A percentile compares a stretch with the other conserved stretches of the same genome.
These are phyloP conservation scores for Hemileccinum rubropunctum DNA, from an alignment of 768 basidiomycete species.

Conservation along the genomic window DNA sequence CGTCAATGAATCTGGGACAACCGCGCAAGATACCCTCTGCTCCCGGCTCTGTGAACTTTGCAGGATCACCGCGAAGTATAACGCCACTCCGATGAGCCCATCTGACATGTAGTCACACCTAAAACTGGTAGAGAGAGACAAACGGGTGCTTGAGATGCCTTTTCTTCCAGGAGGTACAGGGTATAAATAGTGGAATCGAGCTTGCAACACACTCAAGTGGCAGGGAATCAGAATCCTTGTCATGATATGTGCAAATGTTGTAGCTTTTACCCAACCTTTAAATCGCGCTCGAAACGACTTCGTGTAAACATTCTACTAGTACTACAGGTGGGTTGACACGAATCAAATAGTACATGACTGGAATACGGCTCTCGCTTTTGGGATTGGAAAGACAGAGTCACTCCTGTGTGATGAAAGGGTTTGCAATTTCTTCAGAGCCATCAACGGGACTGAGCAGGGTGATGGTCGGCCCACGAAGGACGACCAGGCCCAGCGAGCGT, in stretches of 20 bases:
- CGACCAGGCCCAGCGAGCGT: conserved; percentile 77
- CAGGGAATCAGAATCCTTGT: no score
- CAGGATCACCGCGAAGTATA: conserved; percentile 20
- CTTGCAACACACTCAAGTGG: no score
- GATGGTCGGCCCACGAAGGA: conserved; percentile 91
- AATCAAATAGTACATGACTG: neutral
- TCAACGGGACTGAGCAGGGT: conserved; percentile 93
- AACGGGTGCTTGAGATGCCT: neutral
- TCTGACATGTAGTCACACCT: no score
- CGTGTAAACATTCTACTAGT: conserved; percentile 19
- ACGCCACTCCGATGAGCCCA: conserved; percentile 23
- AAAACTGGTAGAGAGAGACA: no score
- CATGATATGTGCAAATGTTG: neutral
- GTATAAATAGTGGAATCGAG: neutral
- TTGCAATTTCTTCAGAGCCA: conserved; percentile 91
- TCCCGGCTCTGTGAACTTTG: conserved; percentile 16
- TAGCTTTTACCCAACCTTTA: conserved; percentile 8
- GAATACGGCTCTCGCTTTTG: no score
- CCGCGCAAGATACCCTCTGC: conserved; percentile 12
- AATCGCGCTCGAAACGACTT: conserved; percentile 13
- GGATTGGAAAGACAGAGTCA: conserved; percentile 19
- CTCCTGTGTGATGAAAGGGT: conserved; percentile 79
- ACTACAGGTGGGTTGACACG: neutral
- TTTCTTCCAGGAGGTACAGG: neutral
- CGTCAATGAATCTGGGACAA: conserved; percentile 10